phyloP scores from a whole-genome alignment of 164 flowering plant species.

The Taxillus chinensis region DNA sequence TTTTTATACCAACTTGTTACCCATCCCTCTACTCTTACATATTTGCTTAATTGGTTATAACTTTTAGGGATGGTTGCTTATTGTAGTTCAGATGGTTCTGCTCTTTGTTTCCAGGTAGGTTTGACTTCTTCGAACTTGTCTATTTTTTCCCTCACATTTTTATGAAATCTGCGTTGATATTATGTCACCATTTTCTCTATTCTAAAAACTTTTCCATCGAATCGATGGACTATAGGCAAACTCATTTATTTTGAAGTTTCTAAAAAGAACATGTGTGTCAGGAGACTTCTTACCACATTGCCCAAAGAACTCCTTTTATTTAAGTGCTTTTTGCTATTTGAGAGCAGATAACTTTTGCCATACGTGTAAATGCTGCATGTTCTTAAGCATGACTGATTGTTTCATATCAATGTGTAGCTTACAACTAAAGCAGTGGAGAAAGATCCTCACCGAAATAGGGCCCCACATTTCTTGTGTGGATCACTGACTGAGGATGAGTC shows the following conservation, averaged over 20 bases:
- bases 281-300: no score
- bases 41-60: no score
- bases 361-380: no score
- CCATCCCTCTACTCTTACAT: no score
- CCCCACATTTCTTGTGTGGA: constrained; percentile 65
- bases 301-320: no score
- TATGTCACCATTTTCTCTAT: not conserved
- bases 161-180: not conserved
- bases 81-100: constrained; percentile 73
- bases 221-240: no score
- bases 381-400: no score
- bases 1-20: no score
- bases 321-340: no score
- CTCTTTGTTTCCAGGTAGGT: constrained; percentile 62
- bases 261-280: no score
- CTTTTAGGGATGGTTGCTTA: constrained; percentile 39
- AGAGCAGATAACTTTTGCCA: no score
- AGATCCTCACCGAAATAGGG: constrained; percentile 41
- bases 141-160: not conserved
- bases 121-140: not conserved
- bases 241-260: no score
- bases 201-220: not conserved
- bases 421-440: constrained; percentile 65
- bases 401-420: constrained; percentile 32
- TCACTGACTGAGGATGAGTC: constrained; percentile 49